These are phyloP conservation scores for Ramaria rubella DNA, from an alignment of 768 basidiomycete genomes.

Conservation along the genomic window DNA sequence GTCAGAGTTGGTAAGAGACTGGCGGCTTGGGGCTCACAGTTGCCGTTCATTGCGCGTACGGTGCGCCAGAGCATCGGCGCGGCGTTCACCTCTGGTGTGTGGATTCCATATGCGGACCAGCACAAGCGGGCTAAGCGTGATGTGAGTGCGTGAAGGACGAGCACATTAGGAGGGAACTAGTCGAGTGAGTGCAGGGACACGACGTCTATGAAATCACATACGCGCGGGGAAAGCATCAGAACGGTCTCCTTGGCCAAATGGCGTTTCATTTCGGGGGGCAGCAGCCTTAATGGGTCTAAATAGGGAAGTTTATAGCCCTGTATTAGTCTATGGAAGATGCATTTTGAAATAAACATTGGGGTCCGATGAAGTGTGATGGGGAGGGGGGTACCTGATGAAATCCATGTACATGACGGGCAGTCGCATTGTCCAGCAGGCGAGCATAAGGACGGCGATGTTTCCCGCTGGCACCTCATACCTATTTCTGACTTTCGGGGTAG, in stretches of 20 bases:
- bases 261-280: constrained; percentile 53
- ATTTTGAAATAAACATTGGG: not conserved
- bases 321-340: constrained; percentile 46
- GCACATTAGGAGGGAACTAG: constrained; percentile 60
- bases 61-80: constrained; percentile 75
- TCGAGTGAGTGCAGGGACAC: constrained; percentile 12
- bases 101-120: constrained; percentile 46
- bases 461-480: constrained; percentile 37
- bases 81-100: constrained; percentile 68
- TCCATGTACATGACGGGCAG: constrained; percentile 73
- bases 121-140: constrained; percentile 57
- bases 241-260: constrained; percentile 71
- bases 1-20: constrained; percentile 12
- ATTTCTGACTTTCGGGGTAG: constrained; percentile 14
- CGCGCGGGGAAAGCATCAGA: constrained; percentile 63
- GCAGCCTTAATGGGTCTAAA: constrained; percentile 56
- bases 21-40: constrained; percentile 49
- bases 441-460: constrained; percentile 60
- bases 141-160: constrained; percentile 51
- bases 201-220: constrained; percentile 31
- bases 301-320: constrained; percentile 76
- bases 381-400: constrained; percentile 47
- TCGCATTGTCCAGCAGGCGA: constrained; percentile 76
- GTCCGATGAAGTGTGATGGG: too few relatives aligned
- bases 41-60: constrained; percentile 58